Evolutionary conservation across 2,329 filamentous ascomycete species (phyloP).

Genomic region (Nakataea oryzae): DNA sequence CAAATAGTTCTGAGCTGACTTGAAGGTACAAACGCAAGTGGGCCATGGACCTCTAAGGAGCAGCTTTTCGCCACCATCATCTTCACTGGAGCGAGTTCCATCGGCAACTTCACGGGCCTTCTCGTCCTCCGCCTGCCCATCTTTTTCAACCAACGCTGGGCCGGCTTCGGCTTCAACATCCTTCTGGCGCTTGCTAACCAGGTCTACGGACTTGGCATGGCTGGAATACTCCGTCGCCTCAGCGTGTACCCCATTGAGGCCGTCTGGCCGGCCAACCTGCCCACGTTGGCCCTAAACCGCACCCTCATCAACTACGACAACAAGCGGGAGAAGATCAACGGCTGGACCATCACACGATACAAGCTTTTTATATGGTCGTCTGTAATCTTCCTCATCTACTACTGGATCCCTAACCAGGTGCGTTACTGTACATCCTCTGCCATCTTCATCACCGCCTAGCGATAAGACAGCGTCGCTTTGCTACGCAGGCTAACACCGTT

Average conservation of each 20-base stretch:
- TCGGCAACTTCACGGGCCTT: conserved; percentile 23
- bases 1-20: background rate
- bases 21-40: conserved; percentile 18
- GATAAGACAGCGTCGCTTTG: too few relatives aligned
- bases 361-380: conserved; percentile 28
- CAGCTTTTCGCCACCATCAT: conserved; percentile 31
- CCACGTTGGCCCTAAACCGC: conserved; percentile 23
- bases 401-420: conserved; percentile 32
- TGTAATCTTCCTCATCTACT: conserved; percentile 30
- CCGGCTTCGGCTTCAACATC: conserved; percentile 29
- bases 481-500: background rate
- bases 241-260: conserved; percentile 25
- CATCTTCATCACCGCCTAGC: background rate
- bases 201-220: conserved; percentile 31
- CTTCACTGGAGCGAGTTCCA: conserved; percentile 23
- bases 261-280: conserved; percentile 31
- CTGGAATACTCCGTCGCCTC: conserved; percentile 26
- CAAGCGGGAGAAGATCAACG: conserved; percentile 23
- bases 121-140: conserved; percentile 22
- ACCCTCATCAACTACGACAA: conserved; percentile 22
- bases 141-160: conserved; percentile 29
- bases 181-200: conserved; percentile 30
- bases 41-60: conserved; percentile 30
- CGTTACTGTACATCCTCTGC: conserved; percentile 21
- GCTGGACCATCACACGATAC: conserved; percentile 32